Percentiles rank a stretch among this genome's conserved stretches.
Conservation (phyloP, 768 basidiomycete species). For the Ramaria rubella region DNA sequence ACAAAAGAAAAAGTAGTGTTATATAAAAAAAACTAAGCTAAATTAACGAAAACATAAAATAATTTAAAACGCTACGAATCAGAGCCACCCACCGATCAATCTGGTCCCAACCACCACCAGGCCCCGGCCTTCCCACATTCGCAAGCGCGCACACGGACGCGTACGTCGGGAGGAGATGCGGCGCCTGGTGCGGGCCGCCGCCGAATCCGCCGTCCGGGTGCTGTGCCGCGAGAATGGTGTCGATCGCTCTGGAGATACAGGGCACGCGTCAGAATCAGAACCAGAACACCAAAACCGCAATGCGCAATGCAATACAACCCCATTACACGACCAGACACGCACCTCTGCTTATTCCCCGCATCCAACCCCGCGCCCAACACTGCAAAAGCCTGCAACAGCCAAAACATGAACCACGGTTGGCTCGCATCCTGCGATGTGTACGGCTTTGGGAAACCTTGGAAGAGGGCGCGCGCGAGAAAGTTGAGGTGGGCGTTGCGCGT, state of each 20-base stretch:
- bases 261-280: not conserved
- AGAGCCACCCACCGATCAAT: constrained; percentile 61
- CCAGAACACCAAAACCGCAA: not conserved
- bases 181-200: constrained; percentile 83
- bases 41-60: not conserved
- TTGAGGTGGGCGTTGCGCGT: constrained; percentile 64
- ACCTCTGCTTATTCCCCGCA: constrained; percentile 72
- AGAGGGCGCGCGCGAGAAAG: constrained; percentile 63
- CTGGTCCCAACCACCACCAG: constrained; percentile 76
- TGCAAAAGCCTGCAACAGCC: constrained; percentile 83
- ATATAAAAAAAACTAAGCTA: no score
- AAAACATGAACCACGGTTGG: constrained; percentile 92
- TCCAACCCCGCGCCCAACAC: constrained; percentile 73
- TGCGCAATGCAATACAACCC: not conserved
- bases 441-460: constrained; percentile 73
- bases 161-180: constrained; percentile 88
- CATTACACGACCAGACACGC: constrained; percentile 17
- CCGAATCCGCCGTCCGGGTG: constrained; percentile 86
- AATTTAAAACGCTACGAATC: not conserved
- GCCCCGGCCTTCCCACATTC: constrained; percentile 68
- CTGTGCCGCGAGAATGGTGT: constrained; percentile 76
- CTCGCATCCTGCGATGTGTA: constrained; percentile 89
- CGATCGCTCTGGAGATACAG: constrained; percentile 50
- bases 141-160: constrained; percentile 80
- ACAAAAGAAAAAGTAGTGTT: no score